Percentiles rank a stretch among this genome's conserved stretches.
Evolutionary conservation across 1,284 basidiomycete genomes (phyloP).

Genomic region (Trichosporon asahii): DNA sequence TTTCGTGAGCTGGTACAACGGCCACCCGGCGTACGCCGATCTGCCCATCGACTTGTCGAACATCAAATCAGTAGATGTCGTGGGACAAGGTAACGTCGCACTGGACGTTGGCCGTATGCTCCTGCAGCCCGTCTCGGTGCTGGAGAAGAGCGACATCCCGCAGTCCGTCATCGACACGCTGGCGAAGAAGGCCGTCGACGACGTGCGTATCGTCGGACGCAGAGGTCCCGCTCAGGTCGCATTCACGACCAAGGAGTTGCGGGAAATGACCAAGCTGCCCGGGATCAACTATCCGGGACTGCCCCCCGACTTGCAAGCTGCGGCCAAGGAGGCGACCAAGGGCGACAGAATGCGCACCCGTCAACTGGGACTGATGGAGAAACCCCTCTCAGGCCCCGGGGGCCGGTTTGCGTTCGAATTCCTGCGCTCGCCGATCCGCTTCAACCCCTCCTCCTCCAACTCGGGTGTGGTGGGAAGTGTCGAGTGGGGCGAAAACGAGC

Average conservation of each 20-base stretch:
- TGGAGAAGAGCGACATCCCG: constrained; percentile 78
- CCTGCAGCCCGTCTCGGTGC: constrained; percentile 61
- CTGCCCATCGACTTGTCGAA: constrained; percentile 57
- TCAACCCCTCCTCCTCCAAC: constrained; percentile 44
- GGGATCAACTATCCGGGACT: constrained; percentile 56
- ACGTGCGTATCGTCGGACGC: constrained; percentile 79
- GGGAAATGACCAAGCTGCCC: constrained; percentile 80
- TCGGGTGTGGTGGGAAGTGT: constrained; percentile 47
- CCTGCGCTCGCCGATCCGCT: constrained; percentile 64
- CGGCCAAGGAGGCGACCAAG: constrained; percentile 48
- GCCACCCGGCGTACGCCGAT: constrained; percentile 65
- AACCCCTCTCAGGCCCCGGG: constrained; percentile 20
- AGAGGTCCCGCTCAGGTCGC: constrained; percentile 85
- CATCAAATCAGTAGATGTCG: constrained; percentile 70
- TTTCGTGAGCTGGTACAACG: constrained; percentile 97
- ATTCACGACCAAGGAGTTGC: constrained; percentile 90
- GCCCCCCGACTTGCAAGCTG: constrained; percentile 36
- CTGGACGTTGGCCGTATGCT: constrained; percentile 91
- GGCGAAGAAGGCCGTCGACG: constrained; percentile 56
- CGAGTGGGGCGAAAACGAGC: constrained; percentile 45
- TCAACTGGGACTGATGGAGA: constrained; percentile 53
- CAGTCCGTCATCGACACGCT: constrained; percentile 69
- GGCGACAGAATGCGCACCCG: constrained; percentile 54
- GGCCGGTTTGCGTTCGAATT: constrained; percentile 73
- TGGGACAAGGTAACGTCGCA: constrained; percentile 96